Percentiles rank a stretch among this genome's conserved stretches.
These are phyloP conservation scores for Corchorus capsularis DNA, from an alignment of 345 rosid genomes.

Conservation along the genomic window DNA sequence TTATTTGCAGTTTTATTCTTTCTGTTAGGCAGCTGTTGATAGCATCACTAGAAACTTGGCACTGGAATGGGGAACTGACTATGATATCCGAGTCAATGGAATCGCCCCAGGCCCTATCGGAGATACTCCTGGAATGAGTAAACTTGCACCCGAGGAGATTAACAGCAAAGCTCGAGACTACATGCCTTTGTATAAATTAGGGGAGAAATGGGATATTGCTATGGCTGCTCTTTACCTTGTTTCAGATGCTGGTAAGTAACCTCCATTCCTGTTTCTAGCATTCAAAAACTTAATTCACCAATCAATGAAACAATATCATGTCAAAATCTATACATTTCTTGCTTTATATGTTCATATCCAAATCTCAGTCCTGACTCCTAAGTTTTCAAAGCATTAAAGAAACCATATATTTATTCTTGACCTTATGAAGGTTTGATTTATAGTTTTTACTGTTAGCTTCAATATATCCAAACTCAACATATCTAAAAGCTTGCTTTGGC, in stretches of 20 bases:
- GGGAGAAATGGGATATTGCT: constrained; percentile 86
- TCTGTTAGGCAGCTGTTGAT: constrained; percentile 76
- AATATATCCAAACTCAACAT: too few relatives aligned
- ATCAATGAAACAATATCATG: neutral
- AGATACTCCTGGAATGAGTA: constrained; percentile 79
- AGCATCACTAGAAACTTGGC: constrained; percentile 70
- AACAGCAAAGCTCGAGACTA: constrained; percentile 37
- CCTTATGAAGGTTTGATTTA: too few relatives aligned
- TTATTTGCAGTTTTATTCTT: constrained; percentile 1
- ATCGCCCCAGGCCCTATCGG: constrained; percentile 86
- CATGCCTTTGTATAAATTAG: constrained; percentile 62
- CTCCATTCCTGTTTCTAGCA: neutral
- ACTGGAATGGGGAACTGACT: constrained; percentile 81
- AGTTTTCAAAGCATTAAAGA: too few relatives aligned
- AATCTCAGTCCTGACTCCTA: too few relatives aligned
- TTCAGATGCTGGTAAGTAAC: constrained; percentile 65
- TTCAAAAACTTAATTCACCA: neutral
- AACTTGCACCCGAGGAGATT: constrained; percentile 72
- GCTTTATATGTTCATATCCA: too few relatives aligned
- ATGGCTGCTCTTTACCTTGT: constrained; percentile 79
- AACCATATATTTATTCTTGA: too few relatives aligned
- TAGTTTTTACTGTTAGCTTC: too few relatives aligned
- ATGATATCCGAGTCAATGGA: constrained; percentile 62
- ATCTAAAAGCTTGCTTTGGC: too few relatives aligned
- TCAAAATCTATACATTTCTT: too few relatives aligned